phyloP scores from a whole-genome alignment of 2,329 filamentous ascomycete species.

The Cladosporium halotolerans region DNA sequence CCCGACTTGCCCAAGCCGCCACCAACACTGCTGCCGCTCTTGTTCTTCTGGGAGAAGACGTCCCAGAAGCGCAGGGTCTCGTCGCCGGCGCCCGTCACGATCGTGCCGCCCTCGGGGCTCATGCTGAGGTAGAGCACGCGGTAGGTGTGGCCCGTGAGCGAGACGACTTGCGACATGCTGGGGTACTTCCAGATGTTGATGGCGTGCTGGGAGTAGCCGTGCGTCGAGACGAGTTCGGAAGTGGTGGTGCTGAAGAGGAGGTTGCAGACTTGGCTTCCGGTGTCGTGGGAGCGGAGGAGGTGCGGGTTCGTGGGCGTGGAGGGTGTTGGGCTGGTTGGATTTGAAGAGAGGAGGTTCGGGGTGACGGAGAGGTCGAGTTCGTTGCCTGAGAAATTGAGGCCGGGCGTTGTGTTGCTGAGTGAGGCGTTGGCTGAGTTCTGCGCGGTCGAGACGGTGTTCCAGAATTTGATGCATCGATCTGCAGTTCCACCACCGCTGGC shows the following conservation, averaged over 20 bases:
- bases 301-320: constrained; percentile 39
- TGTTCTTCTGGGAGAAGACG: constrained; percentile 78
- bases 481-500: constrained; percentile 94
- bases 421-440: constrained; percentile 35
- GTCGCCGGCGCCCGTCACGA: constrained; percentile 93
- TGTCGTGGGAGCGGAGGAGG: constrained; percentile 75
- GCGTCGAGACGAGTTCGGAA: constrained; percentile 93
- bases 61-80: constrained; percentile 97
- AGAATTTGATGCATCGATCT: constrained; percentile 94
- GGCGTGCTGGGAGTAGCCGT: constrained; percentile 96
- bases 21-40: constrained; percentile 59
- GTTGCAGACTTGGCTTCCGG: constrained; percentile 97
- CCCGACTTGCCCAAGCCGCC: constrained; percentile 56
- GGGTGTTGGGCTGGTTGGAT: constrained; percentile 27
- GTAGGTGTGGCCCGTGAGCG: constrained; percentile 92
- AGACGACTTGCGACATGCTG: constrained; percentile 93
- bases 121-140: constrained; percentile 93
- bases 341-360: constrained; percentile 21
- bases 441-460: constrained; percentile 63
- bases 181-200: constrained; percentile 99
- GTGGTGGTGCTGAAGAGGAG: constrained; percentile 95
- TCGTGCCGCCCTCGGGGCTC: constrained; percentile 89
- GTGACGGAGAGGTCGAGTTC: constrained; percentile 22
- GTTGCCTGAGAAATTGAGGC: constrained; percentile 21
- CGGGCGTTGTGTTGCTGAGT: constrained; percentile 17